Evolutionary conservation across 2,329 filamentous ascomycete species (phyloP).

Genomic region (Fusarium pilosicola): DNA sequence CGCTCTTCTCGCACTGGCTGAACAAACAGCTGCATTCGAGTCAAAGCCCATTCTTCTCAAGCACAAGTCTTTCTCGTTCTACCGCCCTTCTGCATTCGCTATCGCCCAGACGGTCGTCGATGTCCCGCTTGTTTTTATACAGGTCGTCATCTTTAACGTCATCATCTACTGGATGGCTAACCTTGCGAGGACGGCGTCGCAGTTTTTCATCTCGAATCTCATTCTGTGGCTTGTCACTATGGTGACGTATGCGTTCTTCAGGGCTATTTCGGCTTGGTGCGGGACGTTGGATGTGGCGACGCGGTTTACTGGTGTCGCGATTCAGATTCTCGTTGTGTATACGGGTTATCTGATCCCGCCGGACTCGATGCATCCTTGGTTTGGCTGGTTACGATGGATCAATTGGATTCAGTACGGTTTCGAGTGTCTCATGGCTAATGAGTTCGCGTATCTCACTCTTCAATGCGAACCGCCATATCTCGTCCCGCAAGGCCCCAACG

Average conservation of each 20-base stretch:
- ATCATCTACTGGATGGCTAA: conserved; percentile 83
- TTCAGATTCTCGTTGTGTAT: conserved; percentile 73
- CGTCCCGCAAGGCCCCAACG: conserved; percentile 58
- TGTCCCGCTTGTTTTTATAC: conserved; percentile 69
- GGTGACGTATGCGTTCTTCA: conserved; percentile 67
- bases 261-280: conserved; percentile 67
- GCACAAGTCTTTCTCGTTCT: conserved; percentile 77
- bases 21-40: conserved; percentile 73
- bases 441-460: conserved; percentile 67
- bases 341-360: conserved; percentile 73
- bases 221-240: conserved; percentile 69
- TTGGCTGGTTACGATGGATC: conserved; percentile 79
- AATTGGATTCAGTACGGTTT: conserved; percentile 75
- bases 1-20: conserved; percentile 75
- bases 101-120: conserved; percentile 68
- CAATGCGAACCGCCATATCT: conserved; percentile 67
- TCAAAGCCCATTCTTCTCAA: conserved; percentile 74
- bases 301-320: conserved; percentile 63
- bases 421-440: conserved; percentile 74
- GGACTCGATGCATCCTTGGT: conserved; percentile 61
- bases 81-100: conserved; percentile 67
- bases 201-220: conserved; percentile 73
- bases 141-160: conserved; percentile 74
- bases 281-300: conserved; percentile 72
- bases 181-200: conserved; percentile 70